Percentiles rank a stretch among this genome's conserved stretches.
These are phyloP conservation scores for Setaria italica DNA, from an alignment of 202 grass and related monocot species.

Conservation along the genomic window DNA sequence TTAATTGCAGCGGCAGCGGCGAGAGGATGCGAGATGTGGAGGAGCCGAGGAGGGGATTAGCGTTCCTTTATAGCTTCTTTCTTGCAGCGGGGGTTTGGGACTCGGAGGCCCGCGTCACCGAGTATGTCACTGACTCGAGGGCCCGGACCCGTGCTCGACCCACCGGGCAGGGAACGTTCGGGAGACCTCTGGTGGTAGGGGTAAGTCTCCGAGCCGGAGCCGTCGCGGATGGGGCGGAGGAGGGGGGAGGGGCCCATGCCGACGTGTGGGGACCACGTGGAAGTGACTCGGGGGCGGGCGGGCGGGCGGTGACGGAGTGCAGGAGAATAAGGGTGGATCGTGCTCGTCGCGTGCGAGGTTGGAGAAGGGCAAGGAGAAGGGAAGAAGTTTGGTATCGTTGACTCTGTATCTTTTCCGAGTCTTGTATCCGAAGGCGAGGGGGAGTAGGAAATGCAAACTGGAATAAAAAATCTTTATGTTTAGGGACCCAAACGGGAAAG, in stretches of 20 bases:
- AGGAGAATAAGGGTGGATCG: neutral
- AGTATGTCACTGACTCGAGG: neutral
- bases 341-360: conserved; percentile 24
- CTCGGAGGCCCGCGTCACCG: neutral
- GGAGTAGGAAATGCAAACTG: conserved; percentile 2
- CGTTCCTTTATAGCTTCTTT: conserved; percentile 44
- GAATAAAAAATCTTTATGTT: neutral
- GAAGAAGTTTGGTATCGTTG: conserved; percentile 26
- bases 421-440: neutral
- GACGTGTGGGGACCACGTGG: conserved; percentile 31
- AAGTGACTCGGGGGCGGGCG: neutral
- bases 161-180: neutral
- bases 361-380: neutral
- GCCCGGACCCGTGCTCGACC: neutral
- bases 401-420: neutral
- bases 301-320: too few species aligned
- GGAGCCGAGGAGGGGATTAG: neutral
- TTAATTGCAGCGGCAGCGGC: conserved; percentile 13
- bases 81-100: conserved; percentile 38
- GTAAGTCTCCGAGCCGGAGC: neutral
- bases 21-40: conserved; percentile 31
- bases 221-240: neutral
- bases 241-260: neutral
- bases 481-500: neutral
- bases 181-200: neutral